Evolutionary conservation across 345 rosid genomes (phyloP).

Genomic region (Acer negundo): DNA sequence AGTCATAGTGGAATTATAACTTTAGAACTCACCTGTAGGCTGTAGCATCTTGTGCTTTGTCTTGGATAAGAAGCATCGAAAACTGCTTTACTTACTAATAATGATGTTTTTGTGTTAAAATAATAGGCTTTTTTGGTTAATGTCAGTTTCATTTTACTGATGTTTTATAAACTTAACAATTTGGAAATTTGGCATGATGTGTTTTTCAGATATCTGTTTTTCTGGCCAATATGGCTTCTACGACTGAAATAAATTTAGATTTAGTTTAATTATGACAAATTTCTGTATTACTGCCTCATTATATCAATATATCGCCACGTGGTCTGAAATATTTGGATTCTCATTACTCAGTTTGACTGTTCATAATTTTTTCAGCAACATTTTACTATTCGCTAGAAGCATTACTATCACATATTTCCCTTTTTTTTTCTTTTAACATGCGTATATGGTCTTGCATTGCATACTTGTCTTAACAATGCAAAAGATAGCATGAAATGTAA

Average conservation of each 20-base stretch:
- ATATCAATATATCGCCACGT: not conserved
- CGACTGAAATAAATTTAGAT: not conserved
- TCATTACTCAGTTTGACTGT: not conserved
- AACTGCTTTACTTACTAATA: not conserved
- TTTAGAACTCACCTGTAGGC: not conserved
- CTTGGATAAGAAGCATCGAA: not conserved
- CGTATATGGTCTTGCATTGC: not conserved
- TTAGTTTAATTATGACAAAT: not conserved
- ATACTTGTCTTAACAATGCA: not conserved
- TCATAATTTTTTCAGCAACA: not conserved
- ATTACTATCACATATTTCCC: not conserved
- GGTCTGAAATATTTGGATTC: not conserved
- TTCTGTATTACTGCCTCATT: not conserved
- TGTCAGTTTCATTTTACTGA: not conserved
- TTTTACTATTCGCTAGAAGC: not conserved
- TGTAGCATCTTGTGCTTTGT: not conserved
- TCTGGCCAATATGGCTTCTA: not conserved
- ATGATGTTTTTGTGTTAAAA: not conserved
- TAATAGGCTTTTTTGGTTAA: not conserved
- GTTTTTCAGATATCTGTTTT: too few species aligned
- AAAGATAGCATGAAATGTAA: not conserved
- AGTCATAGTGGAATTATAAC: not conserved
- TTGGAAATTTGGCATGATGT: not conserved
- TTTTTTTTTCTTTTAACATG: not conserved
- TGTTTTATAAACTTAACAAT: not conserved